Conservation (phyloP, 2,329 filamentous ascomycete species). For the Thielaviopsis cerberus region DNA sequence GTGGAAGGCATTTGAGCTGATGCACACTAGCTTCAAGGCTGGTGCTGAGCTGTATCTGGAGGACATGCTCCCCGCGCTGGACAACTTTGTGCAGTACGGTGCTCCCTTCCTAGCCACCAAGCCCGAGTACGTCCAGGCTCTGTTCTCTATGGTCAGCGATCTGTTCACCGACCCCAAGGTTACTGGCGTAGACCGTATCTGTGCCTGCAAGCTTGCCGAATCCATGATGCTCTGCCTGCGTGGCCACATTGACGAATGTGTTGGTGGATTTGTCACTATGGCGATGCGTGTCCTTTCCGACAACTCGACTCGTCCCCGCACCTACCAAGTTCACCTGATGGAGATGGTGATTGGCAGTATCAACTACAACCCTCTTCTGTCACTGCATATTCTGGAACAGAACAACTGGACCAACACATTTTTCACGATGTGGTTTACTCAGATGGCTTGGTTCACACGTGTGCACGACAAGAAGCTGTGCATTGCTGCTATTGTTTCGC, state of each 20-base stretch:
- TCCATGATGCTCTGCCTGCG: slow-evolving; percentile 91
- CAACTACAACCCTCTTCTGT: slow-evolving; percentile 82
- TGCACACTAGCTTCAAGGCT: slow-evolving; percentile 91
- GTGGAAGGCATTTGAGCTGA: slow-evolving; percentile 96
- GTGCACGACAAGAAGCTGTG: slow-evolving; percentile 98
- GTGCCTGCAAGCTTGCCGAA: slow-evolving; percentile 92
- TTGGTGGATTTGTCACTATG: slow-evolving; percentile 74
- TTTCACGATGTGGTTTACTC: slow-evolving; percentile 95
- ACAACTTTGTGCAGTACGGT: slow-evolving; percentile 95
- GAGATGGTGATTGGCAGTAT: slow-evolving; percentile 97
- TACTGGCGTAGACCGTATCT: slow-evolving; percentile 83
- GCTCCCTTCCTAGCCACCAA: slow-evolving; percentile 63
- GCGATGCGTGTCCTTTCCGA: slow-evolving; percentile 66
- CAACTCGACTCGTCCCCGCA: slow-evolving; percentile 71
- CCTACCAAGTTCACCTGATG: slow-evolving; percentile 89
- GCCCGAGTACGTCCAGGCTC: slow-evolving; percentile 67
- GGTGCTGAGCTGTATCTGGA: slow-evolving; percentile 94
- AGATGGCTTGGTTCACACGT: slow-evolving; percentile 77
- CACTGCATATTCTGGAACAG: slow-evolving; percentile 71
- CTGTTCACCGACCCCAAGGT: slow-evolving; percentile 90
- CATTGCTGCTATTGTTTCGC: slow-evolving; percentile 76
- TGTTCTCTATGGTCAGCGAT: slow-evolving; percentile 84
- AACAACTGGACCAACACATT: slow-evolving; percentile 97
- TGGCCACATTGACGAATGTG: slow-evolving; percentile 70
- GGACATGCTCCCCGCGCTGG: slow-evolving; percentile 92